These are phyloP conservation scores for Lithohypha guttulata DNA, from an alignment of 2,329 filamentous ascomycete genomes.

Conservation along the genomic window DNA sequence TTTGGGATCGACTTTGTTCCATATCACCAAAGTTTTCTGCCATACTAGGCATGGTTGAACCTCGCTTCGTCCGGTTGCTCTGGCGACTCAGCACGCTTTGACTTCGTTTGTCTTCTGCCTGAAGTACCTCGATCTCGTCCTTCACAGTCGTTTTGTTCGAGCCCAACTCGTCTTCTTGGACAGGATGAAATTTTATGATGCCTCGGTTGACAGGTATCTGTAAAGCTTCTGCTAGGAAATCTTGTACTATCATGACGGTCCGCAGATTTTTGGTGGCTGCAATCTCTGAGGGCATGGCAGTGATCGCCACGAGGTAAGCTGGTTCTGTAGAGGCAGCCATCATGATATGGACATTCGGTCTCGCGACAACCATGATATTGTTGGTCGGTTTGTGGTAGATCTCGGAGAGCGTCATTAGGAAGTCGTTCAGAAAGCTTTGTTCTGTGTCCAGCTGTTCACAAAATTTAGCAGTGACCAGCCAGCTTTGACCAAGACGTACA, in stretches of 20 bases:
- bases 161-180: conserved; percentile 61
- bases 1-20: conserved; percentile 14
- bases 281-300: conserved; percentile 56
- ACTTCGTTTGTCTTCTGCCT: conserved; percentile 30
- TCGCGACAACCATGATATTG: conserved; percentile 64
- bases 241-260: conserved; percentile 66
- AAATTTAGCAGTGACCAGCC: conserved; percentile 16
- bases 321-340: conserved; percentile 67
- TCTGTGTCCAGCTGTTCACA: conserved; percentile 52
- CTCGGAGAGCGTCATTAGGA: conserved; percentile 61
- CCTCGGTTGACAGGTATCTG: conserved; percentile 57
- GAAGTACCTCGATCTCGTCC: conserved; percentile 53
- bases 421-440: conserved; percentile 62
- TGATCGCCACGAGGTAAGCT: conserved; percentile 67
- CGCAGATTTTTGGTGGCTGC: conserved; percentile 68
- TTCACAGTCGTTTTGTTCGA: conserved; percentile 59
- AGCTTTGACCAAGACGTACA: conserved; percentile 33
- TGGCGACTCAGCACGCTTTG: conserved; percentile 31
- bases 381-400: conserved; percentile 65
- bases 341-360: conserved; percentile 63
- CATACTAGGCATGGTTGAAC: conserved; percentile 13
- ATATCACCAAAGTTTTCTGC: conserved; percentile 12
- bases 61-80: conserved; percentile 23
- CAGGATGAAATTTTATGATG: conserved; percentile 59
- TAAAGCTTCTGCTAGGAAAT: conserved; percentile 61